Evolutionary conservation across 116 monocot genomes (phyloP), one percentile per base, ranked within the genome.

Genomic region (Papilionanthe hybrid): DNA sequence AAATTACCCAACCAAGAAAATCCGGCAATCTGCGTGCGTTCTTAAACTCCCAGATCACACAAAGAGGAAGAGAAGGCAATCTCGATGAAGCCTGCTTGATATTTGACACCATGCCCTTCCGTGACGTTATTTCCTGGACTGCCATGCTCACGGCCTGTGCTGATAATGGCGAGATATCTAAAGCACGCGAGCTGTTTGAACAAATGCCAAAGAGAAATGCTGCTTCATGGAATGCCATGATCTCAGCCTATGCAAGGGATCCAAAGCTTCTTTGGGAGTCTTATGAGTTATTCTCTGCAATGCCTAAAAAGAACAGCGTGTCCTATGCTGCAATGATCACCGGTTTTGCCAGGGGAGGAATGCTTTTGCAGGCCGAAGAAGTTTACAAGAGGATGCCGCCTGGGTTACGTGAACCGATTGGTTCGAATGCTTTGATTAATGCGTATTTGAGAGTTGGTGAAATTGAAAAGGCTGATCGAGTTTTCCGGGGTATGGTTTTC

Each of bases 71-170:
- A 18, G 15, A 76, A 37, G 92, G 92, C 75, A 66, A 87, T 43
- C 80, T 87, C 68, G 30, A 55, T 20, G 79, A 37, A 55, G 92
- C 92, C 18, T 82, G 80, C 48, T 73, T 47, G 48, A 23, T 86
- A 23, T 92, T 92, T 72, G 82, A 89, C 79, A 41, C 45, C 25
- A 89, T 92, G 86, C 86, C 83, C 45, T 50, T 65, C 48, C 81
- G 82, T 1, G 87, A 89, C 73, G 92, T 89, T 72, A 75, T 92
- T 72, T 89, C 92, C 1, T 92, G 92, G 92, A 92, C 92, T 1
- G 89, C 92, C 2, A 74, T 92, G 50, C 92, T 92, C 20, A 81
- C 87, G 0, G 89, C 87, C 23, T 89, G 84, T 32, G 87, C 79
- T 0, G 81, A 86, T n/a, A 86, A 81, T 27, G 89, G 92, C 27